Conservation (phyloP, 2,329 filamentous ascomycete genomes). For the Cladosporium sp. region DNA sequence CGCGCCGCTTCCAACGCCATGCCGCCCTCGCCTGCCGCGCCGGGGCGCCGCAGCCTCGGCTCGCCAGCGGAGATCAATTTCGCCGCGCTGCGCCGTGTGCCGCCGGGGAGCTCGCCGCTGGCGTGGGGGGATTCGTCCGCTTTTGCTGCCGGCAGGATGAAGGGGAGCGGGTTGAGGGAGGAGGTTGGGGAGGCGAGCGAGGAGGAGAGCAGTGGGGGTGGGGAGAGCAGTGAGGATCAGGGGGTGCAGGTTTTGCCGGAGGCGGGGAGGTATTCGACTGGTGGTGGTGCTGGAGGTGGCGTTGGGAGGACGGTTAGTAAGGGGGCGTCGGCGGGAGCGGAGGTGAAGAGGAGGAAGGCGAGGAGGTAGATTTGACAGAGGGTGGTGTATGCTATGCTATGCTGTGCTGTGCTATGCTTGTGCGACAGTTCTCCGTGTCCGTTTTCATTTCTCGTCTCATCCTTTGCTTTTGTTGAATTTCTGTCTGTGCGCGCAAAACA, state of each 20-base stretch:
- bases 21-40: constrained; percentile 25
- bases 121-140: constrained; percentile 5
- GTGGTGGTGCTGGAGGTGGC: constrained; percentile 1
- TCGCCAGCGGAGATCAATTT: constrained; percentile 32
- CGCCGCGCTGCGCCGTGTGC: constrained; percentile 23
- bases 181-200: constrained; percentile 17
- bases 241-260: constrained; percentile 26
- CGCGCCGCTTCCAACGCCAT: constrained; percentile 33
- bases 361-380: constrained; percentile 7
- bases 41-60: constrained; percentile 26
- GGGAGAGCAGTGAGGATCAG: constrained; percentile 22
- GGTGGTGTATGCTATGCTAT: background rate
- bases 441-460: too few relatives aligned
- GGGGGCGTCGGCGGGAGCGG: background rate
- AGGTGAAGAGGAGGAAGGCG: constrained; percentile 7
- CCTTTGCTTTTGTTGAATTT: too few relatives aligned
- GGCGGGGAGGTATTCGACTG: background rate
- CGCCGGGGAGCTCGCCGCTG: constrained; percentile 20
- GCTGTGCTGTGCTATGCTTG: too few relatives aligned
- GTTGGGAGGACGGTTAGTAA: constrained; percentile 20
- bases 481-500: too few relatives aligned
- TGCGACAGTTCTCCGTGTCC: too few relatives aligned
- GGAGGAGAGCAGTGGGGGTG: constrained; percentile 17
- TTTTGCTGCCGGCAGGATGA: constrained; percentile 12
- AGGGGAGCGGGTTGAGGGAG: constrained; percentile 19